phyloP scores from a whole-genome alignment of 805 yeast genomes.

The Kuraishia capsulata region DNA sequence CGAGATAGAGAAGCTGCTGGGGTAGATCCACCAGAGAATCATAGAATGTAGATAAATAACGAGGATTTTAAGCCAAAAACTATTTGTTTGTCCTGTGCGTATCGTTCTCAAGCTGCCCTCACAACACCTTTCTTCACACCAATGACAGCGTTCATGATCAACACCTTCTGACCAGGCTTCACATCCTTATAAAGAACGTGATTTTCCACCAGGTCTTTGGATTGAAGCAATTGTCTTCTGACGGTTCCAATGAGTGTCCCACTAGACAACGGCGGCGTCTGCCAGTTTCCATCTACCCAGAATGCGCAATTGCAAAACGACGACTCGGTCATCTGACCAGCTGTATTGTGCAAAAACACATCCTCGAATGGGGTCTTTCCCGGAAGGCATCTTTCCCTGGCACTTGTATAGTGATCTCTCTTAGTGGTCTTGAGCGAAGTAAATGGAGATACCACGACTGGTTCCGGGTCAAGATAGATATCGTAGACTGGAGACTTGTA shows the following conservation, averaged over 20 bases:
- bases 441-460: conserved; percentile 55
- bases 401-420: conserved; percentile 51
- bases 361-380: conserved; percentile 37
- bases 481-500: conserved; percentile 31
- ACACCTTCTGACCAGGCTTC: conserved; percentile 53
- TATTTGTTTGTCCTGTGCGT: too few species aligned
- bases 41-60: not conserved
- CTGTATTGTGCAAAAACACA: conserved; percentile 59
- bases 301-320: conserved; percentile 77
- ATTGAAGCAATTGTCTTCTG: conserved; percentile 52
- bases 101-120: too few species aligned
- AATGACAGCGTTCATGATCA: conserved; percentile 74
- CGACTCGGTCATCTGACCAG: conserved; percentile 66
- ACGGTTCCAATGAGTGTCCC: conserved; percentile 87
- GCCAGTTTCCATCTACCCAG: conserved; percentile 42
- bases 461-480: conserved; percentile 49
- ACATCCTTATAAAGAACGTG: conserved; percentile 38
- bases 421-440: conserved; percentile 84
- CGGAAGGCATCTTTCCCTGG: conserved; percentile 41
- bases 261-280: conserved; percentile 67
- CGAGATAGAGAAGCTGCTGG: conserved; percentile 34
- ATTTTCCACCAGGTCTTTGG: conserved; percentile 45
- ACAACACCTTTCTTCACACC: conserved; percentile 66
- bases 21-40: too few species aligned
- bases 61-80: not conserved